Percentiles rank a stretch among this genome's conserved stretches.
These are phyloP conservation scores for Hygrocybe coccinea DNA, from an alignment of 768 basidiomycete species.

Conservation along the genomic window DNA sequence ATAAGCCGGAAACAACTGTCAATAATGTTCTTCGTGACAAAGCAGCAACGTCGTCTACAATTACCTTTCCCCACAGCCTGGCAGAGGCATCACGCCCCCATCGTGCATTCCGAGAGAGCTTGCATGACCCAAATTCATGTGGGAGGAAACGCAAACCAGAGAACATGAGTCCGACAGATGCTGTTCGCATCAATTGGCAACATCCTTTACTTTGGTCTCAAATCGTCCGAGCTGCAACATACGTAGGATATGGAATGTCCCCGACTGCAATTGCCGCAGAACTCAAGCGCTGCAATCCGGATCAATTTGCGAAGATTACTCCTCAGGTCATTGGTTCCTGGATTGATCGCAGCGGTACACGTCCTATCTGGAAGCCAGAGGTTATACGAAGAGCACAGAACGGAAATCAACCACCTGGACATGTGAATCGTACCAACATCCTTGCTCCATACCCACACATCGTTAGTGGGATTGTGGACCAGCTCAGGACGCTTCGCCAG, in stretches of 20 bases:
- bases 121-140: background rate
- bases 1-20: no score
- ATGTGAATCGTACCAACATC: background rate
- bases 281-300: background rate
- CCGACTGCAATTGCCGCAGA: background rate
- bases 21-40: no score
- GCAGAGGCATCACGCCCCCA: slow-evolving; percentile 11
- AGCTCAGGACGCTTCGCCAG: slow-evolving; percentile 12
- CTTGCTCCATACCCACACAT: slow-evolving; percentile 9
- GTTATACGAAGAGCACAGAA: background rate
- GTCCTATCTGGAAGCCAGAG: background rate
- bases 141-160: slow-evolving; percentile 10
- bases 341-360: slow-evolving; percentile 7
- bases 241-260: background rate
- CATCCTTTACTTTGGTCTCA: slow-evolving; percentile 7
- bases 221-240: background rate
- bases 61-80: background rate
- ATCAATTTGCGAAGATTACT: slow-evolving; percentile 1
- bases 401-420: background rate
- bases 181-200: slow-evolving; percentile 5
- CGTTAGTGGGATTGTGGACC: slow-evolving; percentile 9
- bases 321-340: slow-evolving; percentile 10
- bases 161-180: background rate
- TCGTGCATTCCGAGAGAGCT: slow-evolving; percentile 10
- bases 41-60: no score